Evolutionary conservation across 768 basidiomycete species (phyloP), one percentile per base, ranked within the genome.

Genomic region (Gelatoporia subvermispora): DNA sequence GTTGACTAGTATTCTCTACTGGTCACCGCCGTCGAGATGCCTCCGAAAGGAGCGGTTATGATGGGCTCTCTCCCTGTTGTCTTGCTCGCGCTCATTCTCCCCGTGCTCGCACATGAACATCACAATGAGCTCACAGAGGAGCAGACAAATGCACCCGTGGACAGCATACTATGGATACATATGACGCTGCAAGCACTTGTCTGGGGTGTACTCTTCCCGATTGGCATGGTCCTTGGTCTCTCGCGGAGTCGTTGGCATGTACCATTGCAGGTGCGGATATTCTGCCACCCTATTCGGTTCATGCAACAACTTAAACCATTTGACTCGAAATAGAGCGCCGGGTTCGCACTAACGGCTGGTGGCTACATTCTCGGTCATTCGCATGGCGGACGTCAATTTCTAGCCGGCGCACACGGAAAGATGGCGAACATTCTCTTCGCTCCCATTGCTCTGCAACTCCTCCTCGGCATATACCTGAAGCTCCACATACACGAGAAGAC

Each of bases 231-330:
- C 0, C 66, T 88, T 3, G 85, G 85, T 16, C 68, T 90, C 15
- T 68, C 80, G n/a, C 74, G 82, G 50, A 93, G 91, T 64, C 77
- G 82, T 59, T 94, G 88, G 84, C 93, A 96, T 64, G 91, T 93
- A 38, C 93, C 93, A 4, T 63, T 93, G 4, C 93, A 95, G 69
- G 88, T 84, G 43, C 35, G 74, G 59, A 38, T 11, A 16, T 8
- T 5, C 22, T 16, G 23, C 17, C 25, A 3, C 15, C 10, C 4
- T 10, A 5, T 17, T 23, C 11, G 10, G 3, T 31, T n/a, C 15
- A 4, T 2, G 17, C 16, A 31, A 1, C 22, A 3, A 8, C 15
- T n/a, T 10, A 42, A 10, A 38, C 39, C n/a, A 18, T 18, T 4
- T 8, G 23, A 31, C 41, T 41, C 31, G 25, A 10, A n/a, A 22